Evolutionary conservation across 768 basidiomycete genomes (phyloP), one percentile per base, ranked within the genome.

Genomic region (Hebeloma cylindrosporum): DNA sequence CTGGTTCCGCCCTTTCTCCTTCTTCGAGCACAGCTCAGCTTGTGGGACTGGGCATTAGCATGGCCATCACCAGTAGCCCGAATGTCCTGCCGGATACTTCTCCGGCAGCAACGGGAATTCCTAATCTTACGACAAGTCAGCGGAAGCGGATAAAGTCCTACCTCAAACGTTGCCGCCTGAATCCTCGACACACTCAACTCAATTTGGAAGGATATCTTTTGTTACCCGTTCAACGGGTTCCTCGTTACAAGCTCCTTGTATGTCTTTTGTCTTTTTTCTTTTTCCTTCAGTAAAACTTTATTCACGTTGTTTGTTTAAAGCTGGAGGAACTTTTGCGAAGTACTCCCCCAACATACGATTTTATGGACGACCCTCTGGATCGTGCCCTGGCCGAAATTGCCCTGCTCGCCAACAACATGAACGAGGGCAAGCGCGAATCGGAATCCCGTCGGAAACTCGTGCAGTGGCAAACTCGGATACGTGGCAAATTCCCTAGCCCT

Each of bases 351-450:
- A 69, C 73, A 31, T 75, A 80, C 35, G 82, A 89, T 34, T 84
- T 80, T 51, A 71, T 81, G 61, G 87, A 88, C 51, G 90, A 94
- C 59, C 81, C 89, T 18, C 72, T 99, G 41, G 90, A 92, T 53
- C 82, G 80, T 45, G 94, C 94, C 5, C 66, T 96, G 32, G 72
- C 81, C 14, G 91, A 95, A 67, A 96, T 98, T 53, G 81, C 93
- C 1, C 80, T 80, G 9, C 68, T 98, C 38, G 93, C 96, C 2
- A 90, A 82, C 38, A 88, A 89, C 58, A 96, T 99, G 90, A 99
- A 99, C 64, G 96, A 99, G 68, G 92, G 93, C 51, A 98, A 97
- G 64, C 82, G 96, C 2, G 94, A 97, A 55, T 79, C 92, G 2
- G 96, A 99, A 67, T 93, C 90, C 1, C 77, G 96, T 16, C 78